Conservation (phyloP, 2,329 filamentous ascomycete genomes). For the Aureobasidium sp. region DNA sequence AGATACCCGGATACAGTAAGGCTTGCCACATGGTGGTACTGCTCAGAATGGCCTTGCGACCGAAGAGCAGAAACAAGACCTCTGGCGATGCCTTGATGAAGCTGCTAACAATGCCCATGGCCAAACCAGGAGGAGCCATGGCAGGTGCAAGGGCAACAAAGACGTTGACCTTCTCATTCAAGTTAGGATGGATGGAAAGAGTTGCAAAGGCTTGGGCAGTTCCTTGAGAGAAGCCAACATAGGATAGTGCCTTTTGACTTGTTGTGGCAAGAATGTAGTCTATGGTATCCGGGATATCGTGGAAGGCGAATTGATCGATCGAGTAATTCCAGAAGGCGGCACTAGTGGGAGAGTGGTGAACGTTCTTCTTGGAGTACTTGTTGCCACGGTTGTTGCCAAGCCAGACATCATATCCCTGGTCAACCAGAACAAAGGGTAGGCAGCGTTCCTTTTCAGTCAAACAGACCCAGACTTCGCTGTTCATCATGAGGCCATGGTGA, state of each 20-base stretch:
- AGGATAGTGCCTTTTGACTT: conserved; percentile 73
- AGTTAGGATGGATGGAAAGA: conserved; percentile 78
- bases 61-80: conserved; percentile 86
- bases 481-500: conserved; percentile 96
- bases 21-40: conserved; percentile 97
- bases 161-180: conserved; percentile 90
- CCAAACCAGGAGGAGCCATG: conserved; percentile 88
- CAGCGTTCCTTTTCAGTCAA: conserved; percentile 78
- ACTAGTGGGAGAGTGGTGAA: conserved; percentile 64
- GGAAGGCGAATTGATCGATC: conserved; percentile 95
- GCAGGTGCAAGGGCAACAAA: conserved; percentile 94
- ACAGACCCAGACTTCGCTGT: conserved; percentile 97
- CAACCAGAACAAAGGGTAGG: conserved; percentile 80
- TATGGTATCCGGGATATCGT: conserved; percentile 94
- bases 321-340: conserved; percentile 92
- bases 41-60: conserved; percentile 79
- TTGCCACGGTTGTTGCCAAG: conserved; percentile 96
- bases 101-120: conserved; percentile 83
- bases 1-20: conserved; percentile 88
- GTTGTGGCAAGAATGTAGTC: conserved; percentile 83
- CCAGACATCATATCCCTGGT: conserved; percentile 94
- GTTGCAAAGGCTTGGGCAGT: conserved; percentile 95
- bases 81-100: conserved; percentile 90
- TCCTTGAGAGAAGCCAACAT: conserved; percentile 95
- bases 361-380: conserved; percentile 96